phyloP scores from a whole-genome alignment of 2,329 filamentous ascomycete species.

The Zopfia rhizophila region DNA sequence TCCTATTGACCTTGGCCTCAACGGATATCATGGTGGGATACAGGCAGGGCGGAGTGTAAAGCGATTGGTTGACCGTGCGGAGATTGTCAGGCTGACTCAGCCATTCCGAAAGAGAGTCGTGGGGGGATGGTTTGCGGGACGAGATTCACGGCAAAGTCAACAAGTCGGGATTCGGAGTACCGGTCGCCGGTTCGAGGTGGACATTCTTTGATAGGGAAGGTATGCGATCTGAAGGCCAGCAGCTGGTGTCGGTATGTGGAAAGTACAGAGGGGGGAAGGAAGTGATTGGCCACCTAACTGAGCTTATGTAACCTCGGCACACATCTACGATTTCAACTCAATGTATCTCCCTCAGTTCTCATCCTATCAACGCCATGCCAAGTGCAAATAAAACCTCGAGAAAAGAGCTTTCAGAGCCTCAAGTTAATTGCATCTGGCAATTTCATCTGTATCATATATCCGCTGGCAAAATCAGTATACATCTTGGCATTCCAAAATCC shows the following conservation, averaged over 20 bases:
- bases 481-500: too few species aligned
- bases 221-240: constrained; percentile 20
- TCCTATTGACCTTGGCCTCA: constrained; percentile 17
- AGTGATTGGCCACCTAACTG: too few species aligned
- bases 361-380: too few species aligned
- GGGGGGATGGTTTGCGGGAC: constrained; percentile 18
- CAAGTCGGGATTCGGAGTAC: constrained; percentile 18
- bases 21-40: constrained; percentile 19
- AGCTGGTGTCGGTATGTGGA: constrained; percentile 9
- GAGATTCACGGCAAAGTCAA: constrained; percentile 21
- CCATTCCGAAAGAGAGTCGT: constrained; percentile 20
- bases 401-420: too few species aligned
- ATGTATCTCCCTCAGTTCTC: too few species aligned
- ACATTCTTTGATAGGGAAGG: constrained; percentile 19
- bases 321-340: too few species aligned
- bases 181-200: constrained; percentile 16
- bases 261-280: too few species aligned
- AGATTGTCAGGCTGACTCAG: constrained; percentile 15
- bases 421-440: too few species aligned
- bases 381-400: too few species aligned
- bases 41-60: constrained; percentile 14
- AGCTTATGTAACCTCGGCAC: too few species aligned
- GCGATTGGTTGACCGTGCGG: constrained; percentile 21
- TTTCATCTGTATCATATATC: too few species aligned
- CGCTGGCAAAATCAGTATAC: too few species aligned